These are phyloP conservation scores for Xylariaceae sp. DNA, from an alignment of 2,329 filamentous ascomycete species.

Conservation along the genomic window DNA sequence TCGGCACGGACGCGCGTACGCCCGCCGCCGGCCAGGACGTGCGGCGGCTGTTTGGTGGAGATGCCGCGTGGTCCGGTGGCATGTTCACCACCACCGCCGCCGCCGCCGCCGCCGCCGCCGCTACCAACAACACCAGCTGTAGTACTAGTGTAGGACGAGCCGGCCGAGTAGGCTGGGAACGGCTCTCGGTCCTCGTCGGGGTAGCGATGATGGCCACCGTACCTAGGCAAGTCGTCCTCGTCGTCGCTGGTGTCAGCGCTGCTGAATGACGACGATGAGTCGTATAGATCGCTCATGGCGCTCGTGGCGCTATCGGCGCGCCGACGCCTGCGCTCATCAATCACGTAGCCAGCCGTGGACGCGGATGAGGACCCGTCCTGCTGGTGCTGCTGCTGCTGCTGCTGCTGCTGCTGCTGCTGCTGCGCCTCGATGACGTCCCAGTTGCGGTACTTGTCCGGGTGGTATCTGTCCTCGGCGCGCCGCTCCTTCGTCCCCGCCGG, in stretches of 20 bases:
- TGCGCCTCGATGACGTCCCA: constrained; percentile 20
- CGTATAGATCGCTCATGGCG: constrained; percentile 19
- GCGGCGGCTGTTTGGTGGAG: constrained; percentile 9
- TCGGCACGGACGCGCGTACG: constrained; percentile 10
- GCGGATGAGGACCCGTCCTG: too few species aligned
- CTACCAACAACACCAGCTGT: too few species aligned
- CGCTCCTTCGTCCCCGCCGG: constrained; percentile 14
- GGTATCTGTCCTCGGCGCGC: constrained; percentile 17
- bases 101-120: too few species aligned
- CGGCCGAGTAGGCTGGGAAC: constrained; percentile 12
- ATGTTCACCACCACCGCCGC: too few species aligned
- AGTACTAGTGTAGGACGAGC: constrained; percentile 7
- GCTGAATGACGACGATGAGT: constrained; percentile 14
- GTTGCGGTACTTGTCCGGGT: constrained; percentile 26
- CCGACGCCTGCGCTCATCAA: constrained; percentile 10
- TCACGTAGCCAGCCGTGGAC: constrained; percentile 11
- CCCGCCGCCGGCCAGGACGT: constrained; percentile 8
- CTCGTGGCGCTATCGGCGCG: constrained; percentile 16
- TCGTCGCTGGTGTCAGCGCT: constrained; percentile 9
- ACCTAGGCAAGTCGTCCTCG: constrained; percentile 3
- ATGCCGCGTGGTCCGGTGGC: constrained; percentile 4
- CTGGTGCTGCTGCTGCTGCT: too few species aligned
- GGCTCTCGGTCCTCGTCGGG: constrained; percentile 2
- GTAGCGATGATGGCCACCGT: too few species aligned
- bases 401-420: constrained; percentile 8